These are phyloP conservation scores for Eimeria praecox DNA, from an alignment of 169 alveolate genomes.

Conservation along the genomic window DNA sequence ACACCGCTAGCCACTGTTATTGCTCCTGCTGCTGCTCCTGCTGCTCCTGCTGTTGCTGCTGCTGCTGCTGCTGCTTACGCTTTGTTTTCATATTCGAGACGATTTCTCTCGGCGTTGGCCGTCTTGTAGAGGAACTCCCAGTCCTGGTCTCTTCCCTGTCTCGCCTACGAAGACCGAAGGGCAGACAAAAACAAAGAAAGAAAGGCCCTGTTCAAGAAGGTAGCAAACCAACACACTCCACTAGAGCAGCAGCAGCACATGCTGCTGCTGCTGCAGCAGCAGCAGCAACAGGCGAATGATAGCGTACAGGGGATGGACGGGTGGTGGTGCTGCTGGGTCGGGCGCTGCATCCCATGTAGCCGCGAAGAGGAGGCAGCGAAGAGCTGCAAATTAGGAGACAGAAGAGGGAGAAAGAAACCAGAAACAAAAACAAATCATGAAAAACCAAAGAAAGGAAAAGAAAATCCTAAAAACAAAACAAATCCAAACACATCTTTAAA, in stretches of 20 bases:
- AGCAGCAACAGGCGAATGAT: background rate
- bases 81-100: conserved; percentile 35
- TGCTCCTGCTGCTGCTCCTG: background rate
- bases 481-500: too few species aligned
- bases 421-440: background rate
- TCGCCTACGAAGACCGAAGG: background rate
- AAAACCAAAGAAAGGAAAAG: background rate
- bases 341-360: background rate
- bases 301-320: background rate
- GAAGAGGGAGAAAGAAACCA: background rate
- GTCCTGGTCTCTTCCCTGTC: background rate
- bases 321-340: background rate
- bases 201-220: background rate
- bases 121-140: conserved; percentile 45
- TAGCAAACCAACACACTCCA: too few species aligned
- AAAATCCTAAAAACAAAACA: too few species aligned
- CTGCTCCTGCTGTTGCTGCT: background rate
- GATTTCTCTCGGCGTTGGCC: conserved; percentile 25
- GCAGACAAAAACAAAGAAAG: background rate
- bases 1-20: background rate
- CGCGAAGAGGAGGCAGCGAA: conserved; percentile 13
- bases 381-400: conserved; percentile 2
- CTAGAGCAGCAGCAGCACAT: too few species aligned
- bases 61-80: background rate
- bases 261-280: background rate